Conservation (phyloP, 352 stramenopile species). For the Pythium diclinum region DNA sequence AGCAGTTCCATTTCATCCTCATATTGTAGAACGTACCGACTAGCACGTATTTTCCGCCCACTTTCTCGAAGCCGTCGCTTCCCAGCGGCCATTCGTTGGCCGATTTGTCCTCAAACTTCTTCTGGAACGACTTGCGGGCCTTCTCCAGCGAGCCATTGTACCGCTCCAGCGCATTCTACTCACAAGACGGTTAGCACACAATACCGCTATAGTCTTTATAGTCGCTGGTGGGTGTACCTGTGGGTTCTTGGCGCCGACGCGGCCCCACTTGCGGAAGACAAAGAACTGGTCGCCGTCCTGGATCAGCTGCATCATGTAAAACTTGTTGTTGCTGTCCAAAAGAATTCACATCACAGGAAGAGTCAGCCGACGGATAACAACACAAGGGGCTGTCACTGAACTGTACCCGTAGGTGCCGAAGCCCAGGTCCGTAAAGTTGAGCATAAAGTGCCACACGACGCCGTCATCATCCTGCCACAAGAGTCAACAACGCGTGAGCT, state of each 20-base stretch:
- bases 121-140: conserved; percentile 47
- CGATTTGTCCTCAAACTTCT: conserved; percentile 64
- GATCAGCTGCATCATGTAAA: conserved; percentile 73
- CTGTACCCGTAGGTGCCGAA: conserved; percentile 49
- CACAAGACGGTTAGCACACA: not conserved
- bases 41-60: conserved; percentile 59
- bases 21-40: conserved; percentile 35
- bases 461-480: conserved; percentile 41
- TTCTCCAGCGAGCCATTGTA: conserved; percentile 45
- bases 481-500: not conserved
- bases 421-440: conserved; percentile 62
- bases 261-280: conserved; percentile 70
- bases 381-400: not conserved
- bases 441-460: conserved; percentile 63
- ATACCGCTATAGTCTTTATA: no score
- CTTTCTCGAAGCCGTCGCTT: conserved; percentile 35
- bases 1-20: no score
- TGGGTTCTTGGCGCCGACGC: conserved; percentile 61
- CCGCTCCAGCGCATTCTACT: conserved; percentile 18
- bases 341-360: not conserved
- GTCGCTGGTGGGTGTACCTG: conserved; percentile 29
- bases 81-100: conserved; percentile 63
- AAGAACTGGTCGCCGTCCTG: conserved; percentile 39
- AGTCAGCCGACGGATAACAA: not conserved
- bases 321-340: conserved; percentile 72